phyloP scores from a whole-genome alignment of 495 filamentous ascomycete species.

The Hypoxylon lenormandii region DNA sequence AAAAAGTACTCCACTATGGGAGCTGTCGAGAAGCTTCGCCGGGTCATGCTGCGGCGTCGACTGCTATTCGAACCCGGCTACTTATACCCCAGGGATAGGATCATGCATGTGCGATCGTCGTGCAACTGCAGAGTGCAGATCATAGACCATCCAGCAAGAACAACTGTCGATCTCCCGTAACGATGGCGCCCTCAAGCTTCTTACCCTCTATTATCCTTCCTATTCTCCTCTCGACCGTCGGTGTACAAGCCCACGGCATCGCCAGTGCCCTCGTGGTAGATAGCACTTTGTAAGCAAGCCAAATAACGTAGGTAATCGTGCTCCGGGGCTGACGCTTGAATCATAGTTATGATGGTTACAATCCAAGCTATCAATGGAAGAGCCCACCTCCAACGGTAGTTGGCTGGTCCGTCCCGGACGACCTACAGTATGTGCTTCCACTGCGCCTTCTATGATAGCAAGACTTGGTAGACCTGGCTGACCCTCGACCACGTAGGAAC shows the following conservation, averaged over 20 bases:
- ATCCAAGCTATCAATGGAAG: constrained; percentile 49
- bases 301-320: neutral
- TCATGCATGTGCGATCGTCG: constrained; percentile 6
- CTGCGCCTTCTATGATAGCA: neutral
- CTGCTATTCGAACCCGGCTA: neutral
- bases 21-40: constrained; percentile 23
- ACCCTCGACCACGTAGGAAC: constrained; percentile 27
- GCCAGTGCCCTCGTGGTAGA: constrained; percentile 47
- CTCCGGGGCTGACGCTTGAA: constrained; percentile 1
- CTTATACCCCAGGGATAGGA: constrained; percentile 16
- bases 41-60: neutral
- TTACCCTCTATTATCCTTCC: constrained; percentile 32
- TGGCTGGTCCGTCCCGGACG: constrained; percentile 49
- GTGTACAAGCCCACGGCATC: constrained; percentile 47
- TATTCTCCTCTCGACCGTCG: constrained; percentile 34
- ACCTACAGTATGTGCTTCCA: constrained; percentile 43
- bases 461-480: neutral
- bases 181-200: constrained; percentile 34
- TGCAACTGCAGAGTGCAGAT: constrained; percentile 7
- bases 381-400: constrained; percentile 46
- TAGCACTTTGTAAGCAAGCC: constrained; percentile 46
- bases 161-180: constrained; percentile 13
- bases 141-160: constrained; percentile 25
- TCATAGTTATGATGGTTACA: constrained; percentile 49
- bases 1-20: constrained; percentile 19